Conservation (phyloP, 495 filamentous ascomycete genomes). For the Entonaema liquescens region DNA sequence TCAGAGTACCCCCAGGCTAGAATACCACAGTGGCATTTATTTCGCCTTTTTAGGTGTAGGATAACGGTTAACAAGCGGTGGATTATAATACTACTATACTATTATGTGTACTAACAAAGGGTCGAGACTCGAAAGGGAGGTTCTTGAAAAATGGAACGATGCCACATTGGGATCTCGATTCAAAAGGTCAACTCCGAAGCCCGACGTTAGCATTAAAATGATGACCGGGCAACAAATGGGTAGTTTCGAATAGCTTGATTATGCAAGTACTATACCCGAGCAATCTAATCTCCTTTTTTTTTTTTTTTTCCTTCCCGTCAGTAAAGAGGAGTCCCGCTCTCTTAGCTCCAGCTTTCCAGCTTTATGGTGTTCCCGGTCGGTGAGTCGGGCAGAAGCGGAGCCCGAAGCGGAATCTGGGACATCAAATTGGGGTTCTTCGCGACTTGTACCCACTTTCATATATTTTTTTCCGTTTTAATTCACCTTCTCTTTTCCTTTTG, state of each 20-base stretch:
- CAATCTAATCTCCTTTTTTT: not conserved
- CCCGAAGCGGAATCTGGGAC: constrained; percentile 11
- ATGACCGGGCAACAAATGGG: not conserved
- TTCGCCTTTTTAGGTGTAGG: not conserved
- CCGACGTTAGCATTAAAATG: constrained; percentile 5
- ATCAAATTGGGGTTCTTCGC: not conserved
- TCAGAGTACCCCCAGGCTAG: not conserved
- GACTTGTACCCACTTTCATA: constrained; percentile 16
- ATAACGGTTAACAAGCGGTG: not conserved
- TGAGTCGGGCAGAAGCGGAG: constrained; percentile 30
- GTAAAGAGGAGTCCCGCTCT: not conserved
- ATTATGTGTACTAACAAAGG: no score
- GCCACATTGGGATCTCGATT: constrained; percentile 5
- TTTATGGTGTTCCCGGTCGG: constrained; percentile 20
- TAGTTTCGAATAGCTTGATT: not conserved
- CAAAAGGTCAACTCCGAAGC: constrained; percentile 27
- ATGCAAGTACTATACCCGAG: not conserved
- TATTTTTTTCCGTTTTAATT: not conserved
- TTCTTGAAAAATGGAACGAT: constrained; percentile 11
- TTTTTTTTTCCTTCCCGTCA: not conserved
- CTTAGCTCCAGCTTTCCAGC: no score
- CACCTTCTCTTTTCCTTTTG: constrained; percentile 3
- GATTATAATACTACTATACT: not conserved
- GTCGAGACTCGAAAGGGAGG: not conserved
- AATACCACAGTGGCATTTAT: constrained; percentile 12